phyloP scores from a whole-genome alignment of 441 rosid species.

The Breynia disticha region DNA sequence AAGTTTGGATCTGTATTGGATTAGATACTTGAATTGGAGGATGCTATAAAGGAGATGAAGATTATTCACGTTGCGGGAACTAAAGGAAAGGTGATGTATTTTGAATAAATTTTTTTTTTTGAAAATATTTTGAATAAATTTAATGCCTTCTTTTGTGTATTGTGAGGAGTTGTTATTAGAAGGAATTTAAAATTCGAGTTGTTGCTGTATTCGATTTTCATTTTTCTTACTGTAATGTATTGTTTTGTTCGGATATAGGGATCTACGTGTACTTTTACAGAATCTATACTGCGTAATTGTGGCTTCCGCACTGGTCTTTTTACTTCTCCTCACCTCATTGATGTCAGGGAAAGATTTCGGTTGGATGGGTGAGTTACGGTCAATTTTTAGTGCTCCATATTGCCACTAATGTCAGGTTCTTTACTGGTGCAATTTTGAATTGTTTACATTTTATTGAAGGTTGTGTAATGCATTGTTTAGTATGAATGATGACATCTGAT shows the following conservation, averaged over 20 bases:
- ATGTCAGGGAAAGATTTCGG: conserved; percentile 90
- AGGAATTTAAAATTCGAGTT: not conserved
- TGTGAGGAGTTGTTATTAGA: too few species aligned
- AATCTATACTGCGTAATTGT: conserved; percentile 76
- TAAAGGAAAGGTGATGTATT: conserved; percentile 33
- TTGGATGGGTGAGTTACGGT: conserved; percentile 62
- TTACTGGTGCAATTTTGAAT: too few species aligned
- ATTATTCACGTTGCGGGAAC: conserved; percentile 95
- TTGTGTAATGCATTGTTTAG: not conserved
- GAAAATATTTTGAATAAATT: too few species aligned
- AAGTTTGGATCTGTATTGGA: not conserved
- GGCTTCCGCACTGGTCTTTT: conserved; percentile 91
- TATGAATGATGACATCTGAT: conserved; percentile 3
- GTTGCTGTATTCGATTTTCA: not conserved
- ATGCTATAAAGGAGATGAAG: conserved; percentile 65
- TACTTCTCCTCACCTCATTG: conserved; percentile 94
- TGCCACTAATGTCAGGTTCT: too few species aligned
- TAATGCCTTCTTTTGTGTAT: too few species aligned
- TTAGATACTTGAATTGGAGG: conserved; percentile 76
- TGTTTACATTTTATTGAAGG: conserved; percentile 1
- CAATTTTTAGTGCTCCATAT: too few species aligned
- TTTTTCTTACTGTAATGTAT: not conserved
- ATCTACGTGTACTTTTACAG: conserved; percentile 83
- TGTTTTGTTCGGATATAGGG: conserved; percentile 36
- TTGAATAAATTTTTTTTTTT: too few species aligned